phyloP scores from a whole-genome alignment of 148 eudicot species.

The Vaccinium darrowii region DNA sequence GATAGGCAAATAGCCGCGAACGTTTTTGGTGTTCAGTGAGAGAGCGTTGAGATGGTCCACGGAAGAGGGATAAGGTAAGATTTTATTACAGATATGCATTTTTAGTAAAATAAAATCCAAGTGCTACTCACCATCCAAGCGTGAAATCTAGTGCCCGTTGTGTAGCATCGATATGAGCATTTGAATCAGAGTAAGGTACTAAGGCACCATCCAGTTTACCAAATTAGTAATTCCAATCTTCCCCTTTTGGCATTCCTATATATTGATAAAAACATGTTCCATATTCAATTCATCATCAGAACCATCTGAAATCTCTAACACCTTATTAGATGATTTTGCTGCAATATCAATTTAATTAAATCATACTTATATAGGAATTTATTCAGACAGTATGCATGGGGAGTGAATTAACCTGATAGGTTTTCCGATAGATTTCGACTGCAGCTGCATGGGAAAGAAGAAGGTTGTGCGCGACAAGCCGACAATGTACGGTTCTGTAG shows the following conservation, averaged over 20 bases:
- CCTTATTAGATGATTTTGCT: not conserved
- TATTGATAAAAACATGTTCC: not conserved
- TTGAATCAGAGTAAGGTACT: slow-evolving; percentile 34
- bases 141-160: too few species aligned
- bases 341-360: too few species aligned
- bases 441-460: slow-evolving; percentile 58
- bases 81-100: too few species aligned
- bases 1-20: too few species aligned
- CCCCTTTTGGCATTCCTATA: slow-evolving; percentile 46
- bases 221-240: slow-evolving; percentile 44
- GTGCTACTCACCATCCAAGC: too few species aligned
- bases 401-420: slow-evolving; percentile 33
- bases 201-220: slow-evolving; percentile 39
- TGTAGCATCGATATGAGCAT: too few species aligned
- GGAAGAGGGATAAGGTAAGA: too few species aligned
- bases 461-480: slow-evolving; percentile 41
- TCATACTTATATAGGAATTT: too few species aligned
- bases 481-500: slow-evolving; percentile 43
- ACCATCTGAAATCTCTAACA: not conserved
- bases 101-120: too few species aligned
- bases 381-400: too few species aligned
- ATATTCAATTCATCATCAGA: not conserved
- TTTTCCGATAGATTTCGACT: slow-evolving; percentile 32
- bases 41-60: not conserved
- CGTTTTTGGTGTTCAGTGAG: not conserved